These are phyloP conservation scores for Crithidia fasciculata DNA, from an alignment of 208 protist genomes.

Conservation along the genomic window DNA sequence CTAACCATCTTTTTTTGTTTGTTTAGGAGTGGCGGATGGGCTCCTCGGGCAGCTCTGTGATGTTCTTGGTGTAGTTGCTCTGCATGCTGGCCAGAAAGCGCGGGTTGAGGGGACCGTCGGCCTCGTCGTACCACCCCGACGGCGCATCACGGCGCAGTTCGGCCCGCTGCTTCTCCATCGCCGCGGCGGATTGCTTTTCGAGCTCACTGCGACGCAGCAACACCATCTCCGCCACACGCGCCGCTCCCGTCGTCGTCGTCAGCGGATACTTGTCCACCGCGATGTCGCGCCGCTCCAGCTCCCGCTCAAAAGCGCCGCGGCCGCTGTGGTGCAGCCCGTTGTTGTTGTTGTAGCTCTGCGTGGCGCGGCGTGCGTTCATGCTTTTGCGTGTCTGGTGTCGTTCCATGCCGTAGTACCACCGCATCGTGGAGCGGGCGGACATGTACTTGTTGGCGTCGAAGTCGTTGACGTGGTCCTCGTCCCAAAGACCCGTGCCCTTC, in stretches of 20 bases:
- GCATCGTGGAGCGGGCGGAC: constrained; percentile 77
- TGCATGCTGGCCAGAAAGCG: constrained; percentile 82
- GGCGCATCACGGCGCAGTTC: constrained; percentile 41
- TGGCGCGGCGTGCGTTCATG: constrained; percentile 60
- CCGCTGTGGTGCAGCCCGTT: constrained; percentile 87
- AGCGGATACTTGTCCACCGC: constrained; percentile 86
- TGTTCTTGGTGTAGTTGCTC: constrained; percentile 66
- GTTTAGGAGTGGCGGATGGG: constrained; percentile 21
- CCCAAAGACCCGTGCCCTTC: constrained; percentile 84
- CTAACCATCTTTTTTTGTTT: no score
- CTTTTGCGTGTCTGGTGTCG: constrained; percentile 69
- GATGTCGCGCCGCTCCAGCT: constrained; percentile 81
- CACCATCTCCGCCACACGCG: constrained; percentile 87
- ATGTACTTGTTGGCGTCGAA: constrained; percentile 81
- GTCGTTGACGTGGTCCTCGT: constrained; percentile 93
- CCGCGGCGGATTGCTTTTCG: constrained; percentile 59
- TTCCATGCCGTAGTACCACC: constrained; percentile 90
- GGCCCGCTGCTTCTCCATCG: constrained; percentile 50
- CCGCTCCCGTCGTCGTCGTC: constrained; percentile 81
- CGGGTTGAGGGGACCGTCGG: constrained; percentile 81
- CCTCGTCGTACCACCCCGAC: constrained; percentile 87
- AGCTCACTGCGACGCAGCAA: constrained; percentile 77
- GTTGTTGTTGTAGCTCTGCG: constrained; percentile 90
- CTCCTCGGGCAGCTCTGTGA: constrained; percentile 66
- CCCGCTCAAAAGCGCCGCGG: constrained; percentile 84